Evolutionary conservation across 352 stramenopile genomes (phyloP).

Genomic region (Thraustochytrium sp.): DNA sequence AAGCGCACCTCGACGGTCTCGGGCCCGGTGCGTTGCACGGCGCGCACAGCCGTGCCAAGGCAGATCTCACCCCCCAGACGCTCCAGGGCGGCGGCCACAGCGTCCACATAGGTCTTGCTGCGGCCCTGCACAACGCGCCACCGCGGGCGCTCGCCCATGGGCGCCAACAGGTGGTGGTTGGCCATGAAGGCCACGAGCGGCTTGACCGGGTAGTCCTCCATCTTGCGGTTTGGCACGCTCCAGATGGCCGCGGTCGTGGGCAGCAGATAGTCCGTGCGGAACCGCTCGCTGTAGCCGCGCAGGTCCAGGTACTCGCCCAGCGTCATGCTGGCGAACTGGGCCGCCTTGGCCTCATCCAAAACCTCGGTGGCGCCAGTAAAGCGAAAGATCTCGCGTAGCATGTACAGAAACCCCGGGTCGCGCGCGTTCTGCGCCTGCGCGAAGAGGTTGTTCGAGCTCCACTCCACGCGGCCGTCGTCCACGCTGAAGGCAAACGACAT

Average conservation of each 20-base stretch:
- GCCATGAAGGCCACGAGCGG: conserved; percentile 45
- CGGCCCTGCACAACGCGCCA: conserved; percentile 39
- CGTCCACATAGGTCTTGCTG: conserved; percentile 43
- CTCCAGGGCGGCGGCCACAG: background rate
- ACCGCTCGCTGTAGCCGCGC: conserved; percentile 44
- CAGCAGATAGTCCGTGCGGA: conserved; percentile 44
- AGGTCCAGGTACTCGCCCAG: conserved; percentile 48
- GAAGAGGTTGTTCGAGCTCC: conserved; percentile 43
- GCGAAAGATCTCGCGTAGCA: conserved; percentile 45
- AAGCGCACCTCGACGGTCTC: background rate
- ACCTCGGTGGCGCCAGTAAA: conserved; percentile 43
- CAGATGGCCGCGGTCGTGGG: conserved; percentile 48
- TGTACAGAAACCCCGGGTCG: conserved; percentile 39
- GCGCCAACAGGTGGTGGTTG: conserved; percentile 45
- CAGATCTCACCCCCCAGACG: background rate
- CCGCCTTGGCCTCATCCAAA: conserved; percentile 40
- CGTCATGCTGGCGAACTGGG: conserved; percentile 31
- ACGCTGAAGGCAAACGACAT: conserved; percentile 47
- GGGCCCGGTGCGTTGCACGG: background rate
- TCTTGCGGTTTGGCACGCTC: conserved; percentile 43
- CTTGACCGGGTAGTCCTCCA: conserved; percentile 46
- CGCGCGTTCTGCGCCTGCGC: conserved; percentile 40
- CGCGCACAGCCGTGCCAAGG: background rate
- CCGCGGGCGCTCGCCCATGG: conserved; percentile 19
- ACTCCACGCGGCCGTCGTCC: conserved; percentile 45